Conservation (phyloP, 2,329 filamentous ascomycete species). For the Cladosporium sp. region DNA sequence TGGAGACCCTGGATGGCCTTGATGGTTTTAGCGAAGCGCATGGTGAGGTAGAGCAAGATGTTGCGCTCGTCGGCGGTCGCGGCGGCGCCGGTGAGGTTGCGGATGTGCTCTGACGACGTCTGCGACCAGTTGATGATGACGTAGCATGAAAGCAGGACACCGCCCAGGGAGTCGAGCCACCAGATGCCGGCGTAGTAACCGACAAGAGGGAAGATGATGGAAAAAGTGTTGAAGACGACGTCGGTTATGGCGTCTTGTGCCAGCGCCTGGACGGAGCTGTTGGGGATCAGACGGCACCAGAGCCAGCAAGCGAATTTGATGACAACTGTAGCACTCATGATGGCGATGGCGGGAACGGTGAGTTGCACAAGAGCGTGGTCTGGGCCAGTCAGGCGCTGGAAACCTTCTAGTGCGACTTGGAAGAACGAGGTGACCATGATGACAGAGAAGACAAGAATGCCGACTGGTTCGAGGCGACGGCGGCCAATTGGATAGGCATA, state of each 20-base stretch:
- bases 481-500: slow-evolving; percentile 78
- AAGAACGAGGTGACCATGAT: slow-evolving; percentile 86
- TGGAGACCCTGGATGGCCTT: slow-evolving; percentile 81
- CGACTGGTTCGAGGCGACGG: slow-evolving; percentile 73
- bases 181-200: slow-evolving; percentile 75
- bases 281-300: slow-evolving; percentile 83
- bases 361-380: slow-evolving; percentile 72
- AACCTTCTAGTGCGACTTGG: slow-evolving; percentile 72
- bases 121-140: slow-evolving; percentile 78
- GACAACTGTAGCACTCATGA: slow-evolving; percentile 79
- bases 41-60: slow-evolving; percentile 83
- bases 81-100: slow-evolving; percentile 76
- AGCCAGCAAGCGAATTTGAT: slow-evolving; percentile 83
- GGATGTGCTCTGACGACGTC: slow-evolving; percentile 74
- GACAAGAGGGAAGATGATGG: slow-evolving; percentile 80
- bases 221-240: slow-evolving; percentile 87
- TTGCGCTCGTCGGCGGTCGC: slow-evolving; percentile 80
- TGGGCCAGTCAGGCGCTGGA: slow-evolving; percentile 60
- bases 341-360: slow-evolving; percentile 68
- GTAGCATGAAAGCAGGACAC: slow-evolving; percentile 72
- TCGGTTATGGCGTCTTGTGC: slow-evolving; percentile 69
- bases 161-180: slow-evolving; percentile 82
- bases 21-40: slow-evolving; percentile 89
- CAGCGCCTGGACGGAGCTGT: slow-evolving; percentile 81
- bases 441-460: slow-evolving; percentile 77